Base-by-base conservation (phyloP, 306 rosid species). In the Begonia fuchsioides region DNA sequence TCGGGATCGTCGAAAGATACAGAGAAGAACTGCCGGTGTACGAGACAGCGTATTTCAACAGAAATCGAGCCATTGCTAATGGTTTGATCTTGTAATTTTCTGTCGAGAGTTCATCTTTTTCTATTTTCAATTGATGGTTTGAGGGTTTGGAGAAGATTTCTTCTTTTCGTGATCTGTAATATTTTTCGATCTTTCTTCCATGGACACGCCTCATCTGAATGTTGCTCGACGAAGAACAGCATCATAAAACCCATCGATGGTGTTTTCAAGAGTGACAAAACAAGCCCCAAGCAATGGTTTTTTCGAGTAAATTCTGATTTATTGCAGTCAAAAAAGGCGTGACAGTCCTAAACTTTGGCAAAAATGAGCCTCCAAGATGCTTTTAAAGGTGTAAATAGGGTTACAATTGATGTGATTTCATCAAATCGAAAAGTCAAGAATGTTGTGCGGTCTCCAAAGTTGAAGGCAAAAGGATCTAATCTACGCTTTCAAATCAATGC, bases 1-100 rank as follows among this genome's bases (percentile, higher is more conserved):
- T 77, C 62, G 97, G 97, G 60, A 86, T 83, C 0, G 97, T 85
- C 65, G 82, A 79, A 57, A 76, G 93, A 83, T 90, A 90, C 50
- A 58, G 93, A 13, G 76, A 90, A 53, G 98, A 92, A 52, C 64
- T 92, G 55, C 98, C 98, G 0, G 98, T 92, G 55, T 92, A 81
- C 56, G 98, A 92, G 66, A 92, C 98, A 6, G 85, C 98, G 45
- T 79, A 79, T 67, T 75, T 92, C 70, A 59, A 57, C 26, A 66
- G 86, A 56, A 82, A 77, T 79, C 70, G 82, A 65, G 87, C 85
- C 55, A 82, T 90, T 64, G 80, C 83, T 15, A 79, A 59, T 60
- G 92, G 94, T 54, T 79, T 90, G 53, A 47, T 84, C 58, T 39
- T 81, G 97, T 90, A 76, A 84, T 78, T 81, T 66, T 26, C 35